Evolutionary conservation across 192 early-diverging fungal genomes (phyloP), one percentile per base, ranked within the genome.

Genomic region (Dimargaris cristalligena): DNA sequence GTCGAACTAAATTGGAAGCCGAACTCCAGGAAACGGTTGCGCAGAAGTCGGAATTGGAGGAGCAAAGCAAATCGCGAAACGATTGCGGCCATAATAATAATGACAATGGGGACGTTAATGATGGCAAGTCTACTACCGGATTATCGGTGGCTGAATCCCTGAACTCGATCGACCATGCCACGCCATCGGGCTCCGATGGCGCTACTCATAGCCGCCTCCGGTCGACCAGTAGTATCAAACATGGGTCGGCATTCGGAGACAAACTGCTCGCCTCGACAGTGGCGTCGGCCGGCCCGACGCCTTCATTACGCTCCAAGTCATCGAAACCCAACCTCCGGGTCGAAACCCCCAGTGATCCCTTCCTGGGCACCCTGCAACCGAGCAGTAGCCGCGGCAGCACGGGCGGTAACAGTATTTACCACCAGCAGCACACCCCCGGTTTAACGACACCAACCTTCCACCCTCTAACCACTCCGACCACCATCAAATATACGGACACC

Each of bases 401-500:
- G n/a, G n/a, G n/a, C n/a, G n/a, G n/a, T n/a, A n/a, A n/a, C n/a
- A n/a, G n/a, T n/a, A n/a, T n/a, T n/a, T n/a, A n/a, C n/a, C n/a
- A n/a, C n/a, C n/a, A n/a, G n/a, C n/a, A n/a, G n/a, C n/a, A n/a
- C n/a, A n/a, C n/a, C n/a, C n/a, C n/a, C n/a, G n/a, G n/a, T n/a
- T 9, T 57, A 35, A 35, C 26, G 11, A 38, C 55, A 0, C 55
- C 55, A 1, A 50, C 49, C 49, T 50, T 26, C 23, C 11, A 10
- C 49, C 22, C 26, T 2, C 22, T 26, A 25, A 26, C 49, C 2
- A 50, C 49, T 11, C 49, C 49, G 23, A 50, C 49, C 22, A 26
- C 34, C 35, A 57, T 57, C 0, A 16, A 35, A 26, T 57, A 57
- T 34, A 57, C 55, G 28, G 55, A 57, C 23, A 34, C 34, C n/a